Evolutionary conservation across 2,329 filamentous ascomycete genomes (phyloP).

Genomic region (Verticillium dahliae): DNA sequence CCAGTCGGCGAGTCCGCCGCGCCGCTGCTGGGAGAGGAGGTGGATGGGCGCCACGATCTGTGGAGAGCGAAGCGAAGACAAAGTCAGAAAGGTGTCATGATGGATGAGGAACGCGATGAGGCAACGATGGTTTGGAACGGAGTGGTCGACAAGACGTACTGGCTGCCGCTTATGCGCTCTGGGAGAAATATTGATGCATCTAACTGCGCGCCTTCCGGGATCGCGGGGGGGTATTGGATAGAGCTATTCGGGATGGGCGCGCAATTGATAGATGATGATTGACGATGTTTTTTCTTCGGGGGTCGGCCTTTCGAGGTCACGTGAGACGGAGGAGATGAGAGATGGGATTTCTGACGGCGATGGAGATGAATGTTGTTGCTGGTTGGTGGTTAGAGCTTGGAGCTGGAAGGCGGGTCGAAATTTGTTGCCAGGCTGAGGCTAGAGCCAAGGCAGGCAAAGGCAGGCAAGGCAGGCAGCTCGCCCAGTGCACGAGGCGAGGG

Average conservation of each 20-base stretch:
- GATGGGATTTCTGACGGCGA: neutral
- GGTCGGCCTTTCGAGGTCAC: neutral
- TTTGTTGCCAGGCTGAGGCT: neutral
- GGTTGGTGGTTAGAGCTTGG: neutral
- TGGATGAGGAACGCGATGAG: neutral
- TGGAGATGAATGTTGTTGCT: neutral
- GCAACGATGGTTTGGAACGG: neutral
- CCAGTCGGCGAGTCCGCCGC: conserved; percentile 48
- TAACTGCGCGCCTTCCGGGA: conserved; percentile 8
- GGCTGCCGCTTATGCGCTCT: conserved; percentile 11
- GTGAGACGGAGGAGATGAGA: neutral
- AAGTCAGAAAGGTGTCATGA: conserved; percentile 1
- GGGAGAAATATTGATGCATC: conserved; percentile 8
- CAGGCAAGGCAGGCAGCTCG: too few relatives aligned
- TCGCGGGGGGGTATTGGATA: neutral
- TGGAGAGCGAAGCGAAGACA: conserved; percentile 14
- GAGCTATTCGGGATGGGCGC: neutral
- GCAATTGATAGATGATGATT: neutral
- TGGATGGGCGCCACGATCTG: conserved; percentile 50
- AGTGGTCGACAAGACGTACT: conserved; percentile 11
- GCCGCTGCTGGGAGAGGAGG: conserved; percentile 36
- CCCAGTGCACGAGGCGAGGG: too few relatives aligned
- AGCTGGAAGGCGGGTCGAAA: neutral
- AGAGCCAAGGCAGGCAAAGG: too few relatives aligned
- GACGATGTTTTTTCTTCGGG: neutral